phyloP scores from a whole-genome alignment of 441 rosid species.

The Pelargonium fulgidum region DNA sequence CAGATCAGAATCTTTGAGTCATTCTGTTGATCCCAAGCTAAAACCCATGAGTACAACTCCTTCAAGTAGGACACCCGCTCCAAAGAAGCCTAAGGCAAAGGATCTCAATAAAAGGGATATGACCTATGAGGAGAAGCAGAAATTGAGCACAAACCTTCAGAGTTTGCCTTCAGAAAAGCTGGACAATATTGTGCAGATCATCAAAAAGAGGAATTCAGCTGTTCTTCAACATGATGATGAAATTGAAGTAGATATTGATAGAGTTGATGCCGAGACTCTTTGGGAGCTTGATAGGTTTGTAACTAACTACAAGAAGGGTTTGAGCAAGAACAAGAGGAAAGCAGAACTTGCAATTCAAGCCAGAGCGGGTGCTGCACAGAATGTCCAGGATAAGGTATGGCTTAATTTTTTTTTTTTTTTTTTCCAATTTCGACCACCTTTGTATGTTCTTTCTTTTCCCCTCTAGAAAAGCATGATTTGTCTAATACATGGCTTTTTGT shows the following conservation, averaged over 20 bases:
- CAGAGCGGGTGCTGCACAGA: slow-evolving; percentile 56
- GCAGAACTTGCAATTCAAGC: slow-evolving; percentile 87
- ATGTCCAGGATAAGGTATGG: slow-evolving; percentile 50
- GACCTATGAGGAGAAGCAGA: slow-evolving; percentile 97
- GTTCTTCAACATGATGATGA: slow-evolving; percentile 78
- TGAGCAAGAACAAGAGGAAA: slow-evolving; percentile 92
- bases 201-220: slow-evolving; percentile 79
- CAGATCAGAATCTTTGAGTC: slow-evolving; percentile 62
- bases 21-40: slow-evolving; percentile 36
- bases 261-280: slow-evolving; percentile 93
- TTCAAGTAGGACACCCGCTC: slow-evolving; percentile 72
- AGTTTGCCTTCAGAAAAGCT: slow-evolving; percentile 85
- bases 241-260: slow-evolving; percentile 96
- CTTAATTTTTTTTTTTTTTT: neutral
- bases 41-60: slow-evolving; percentile 65
- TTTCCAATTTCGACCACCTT: slow-evolving; percentile 9
- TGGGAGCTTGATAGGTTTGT: slow-evolving; percentile 99
- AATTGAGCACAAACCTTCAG: slow-evolving; percentile 85
- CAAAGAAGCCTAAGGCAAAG: slow-evolving; percentile 94
- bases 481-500: slow-evolving; percentile 5
- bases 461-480: neutral
- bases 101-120: slow-evolving; percentile 93
- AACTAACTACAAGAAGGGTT: slow-evolving; percentile 83
- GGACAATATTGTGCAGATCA: slow-evolving; percentile 85
- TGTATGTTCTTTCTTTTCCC: neutral